Conservation (phyloP, 2,329 filamentous ascomycete genomes). For the Paecilomyces sp. region DNA sequence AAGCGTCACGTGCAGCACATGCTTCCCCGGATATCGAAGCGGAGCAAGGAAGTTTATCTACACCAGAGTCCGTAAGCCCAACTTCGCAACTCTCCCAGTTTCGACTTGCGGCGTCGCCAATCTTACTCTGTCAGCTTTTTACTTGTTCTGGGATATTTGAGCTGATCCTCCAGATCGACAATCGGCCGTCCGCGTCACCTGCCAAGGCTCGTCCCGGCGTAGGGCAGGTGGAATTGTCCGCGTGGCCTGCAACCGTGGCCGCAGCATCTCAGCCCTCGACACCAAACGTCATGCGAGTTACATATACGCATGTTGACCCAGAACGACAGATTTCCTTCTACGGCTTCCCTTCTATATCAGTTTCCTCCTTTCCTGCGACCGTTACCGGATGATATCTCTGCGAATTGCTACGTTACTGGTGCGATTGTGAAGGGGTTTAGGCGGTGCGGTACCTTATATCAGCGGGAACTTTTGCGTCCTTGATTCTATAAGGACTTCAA, state of each 20-base stretch:
- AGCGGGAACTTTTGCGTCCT: neutral
- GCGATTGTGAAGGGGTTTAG: neutral
- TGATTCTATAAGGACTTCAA: neutral
- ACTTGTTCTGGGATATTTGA: neutral
- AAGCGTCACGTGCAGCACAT: neutral
- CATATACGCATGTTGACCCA: neutral
- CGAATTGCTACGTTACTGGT: neutral
- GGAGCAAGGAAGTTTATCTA: neutral
- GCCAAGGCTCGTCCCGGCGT: neutral
- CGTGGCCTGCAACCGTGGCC: slow-evolving; percentile 1
- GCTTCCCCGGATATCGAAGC: neutral
- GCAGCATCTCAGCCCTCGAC: neutral
- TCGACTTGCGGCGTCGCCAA: neutral
- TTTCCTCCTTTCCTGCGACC: neutral
- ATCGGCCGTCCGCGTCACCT: neutral
- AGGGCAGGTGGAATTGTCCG: neutral
- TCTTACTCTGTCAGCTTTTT: neutral
- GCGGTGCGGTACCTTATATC: neutral
- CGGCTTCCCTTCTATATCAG: neutral
- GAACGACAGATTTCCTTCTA: neutral
- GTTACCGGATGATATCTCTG: neutral
- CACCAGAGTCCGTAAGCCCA: neutral
- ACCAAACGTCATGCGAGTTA: neutral
- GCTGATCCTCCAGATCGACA: neutral
- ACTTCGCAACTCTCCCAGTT: neutral